phyloP scores from a whole-genome alignment of 768 basidiomycete genomes.

The Lyophyllum atratum region DNA sequence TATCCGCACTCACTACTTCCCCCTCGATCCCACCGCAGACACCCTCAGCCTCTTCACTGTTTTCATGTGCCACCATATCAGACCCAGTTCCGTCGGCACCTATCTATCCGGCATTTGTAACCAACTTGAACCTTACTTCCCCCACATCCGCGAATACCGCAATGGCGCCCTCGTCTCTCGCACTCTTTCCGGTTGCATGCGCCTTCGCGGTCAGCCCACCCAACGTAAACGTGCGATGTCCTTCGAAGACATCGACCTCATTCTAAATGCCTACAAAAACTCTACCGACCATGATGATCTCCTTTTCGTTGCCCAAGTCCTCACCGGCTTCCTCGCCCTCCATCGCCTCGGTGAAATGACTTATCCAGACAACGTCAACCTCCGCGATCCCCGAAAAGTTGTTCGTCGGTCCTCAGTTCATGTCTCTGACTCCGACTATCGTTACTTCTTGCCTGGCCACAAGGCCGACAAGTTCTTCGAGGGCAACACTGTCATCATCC shows the following conservation, averaged over 20 bases:
- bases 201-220: not conserved
- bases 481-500: not conserved
- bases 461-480: too few relatives aligned
- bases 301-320: not conserved
- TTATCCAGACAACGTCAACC: constrained; percentile 19
- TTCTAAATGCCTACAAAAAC: not conserved
- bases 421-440: too few relatives aligned
- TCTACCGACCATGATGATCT: too few relatives aligned
- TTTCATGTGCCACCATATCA: constrained; percentile 37
- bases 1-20: constrained; percentile 28
- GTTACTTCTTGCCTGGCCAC: too few relatives aligned
- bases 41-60: constrained; percentile 37
- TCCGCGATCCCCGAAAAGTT: not conserved
- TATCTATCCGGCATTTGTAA: constrained; percentile 41
- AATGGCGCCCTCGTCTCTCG: constrained; percentile 21
- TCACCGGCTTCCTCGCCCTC: not conserved
- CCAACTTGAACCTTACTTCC: too few relatives aligned
- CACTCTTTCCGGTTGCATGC: constrained; percentile 23
- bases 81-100: constrained; percentile 31
- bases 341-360: constrained; percentile 9
- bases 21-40: constrained; percentile 36
- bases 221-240: not conserved
- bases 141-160: constrained; percentile 20
- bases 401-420: too few relatives aligned
- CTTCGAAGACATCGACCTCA: not conserved